Percentiles rank a stretch among this genome's conserved stretches.
These are phyloP conservation scores for Russula virescens DNA, from an alignment of 768 basidiomycete species.

Conservation along the genomic window DNA sequence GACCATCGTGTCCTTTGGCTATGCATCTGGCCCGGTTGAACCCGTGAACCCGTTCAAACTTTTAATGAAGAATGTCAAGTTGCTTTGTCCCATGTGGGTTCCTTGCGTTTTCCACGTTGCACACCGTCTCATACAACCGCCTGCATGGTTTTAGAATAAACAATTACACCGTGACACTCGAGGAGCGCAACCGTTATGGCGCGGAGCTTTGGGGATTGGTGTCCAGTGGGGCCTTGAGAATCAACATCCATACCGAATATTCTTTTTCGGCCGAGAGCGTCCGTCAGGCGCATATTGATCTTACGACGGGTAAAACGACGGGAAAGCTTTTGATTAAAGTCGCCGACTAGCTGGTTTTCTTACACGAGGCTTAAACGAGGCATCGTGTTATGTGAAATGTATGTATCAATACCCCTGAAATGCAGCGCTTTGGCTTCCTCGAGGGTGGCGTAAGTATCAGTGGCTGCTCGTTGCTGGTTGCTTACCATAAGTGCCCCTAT, in stretches of 20 bases:
- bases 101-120: not conserved
- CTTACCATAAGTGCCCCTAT: not conserved
- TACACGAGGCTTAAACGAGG: conserved; percentile 41
- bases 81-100: conserved; percentile 69
- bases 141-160: conserved; percentile 42
- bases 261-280: conserved; percentile 79
- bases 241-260: conserved; percentile 71
- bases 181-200: conserved; percentile 66
- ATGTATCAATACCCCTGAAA: conserved; percentile 28
- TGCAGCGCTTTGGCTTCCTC: conserved; percentile 3
- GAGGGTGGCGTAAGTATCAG: conserved; percentile 15
- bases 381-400: conserved; percentile 40
- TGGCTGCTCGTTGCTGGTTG: not conserved
- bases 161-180: conserved; percentile 68
- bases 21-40: conserved; percentile 80
- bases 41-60: conserved; percentile 73
- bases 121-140: not conserved
- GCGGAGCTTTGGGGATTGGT: conserved; percentile 59
- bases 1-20: conserved; percentile 85
- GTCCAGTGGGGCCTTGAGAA: conserved; percentile 52
- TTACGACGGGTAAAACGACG: conserved; percentile 67
- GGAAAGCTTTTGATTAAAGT: conserved; percentile 87
- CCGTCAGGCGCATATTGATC: conserved; percentile 68
- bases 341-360: conserved; percentile 25
- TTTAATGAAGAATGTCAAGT: conserved; percentile 73